A percentile compares a stretch with the other conserved stretches of the same genome.
Conservation (phyloP, 352 stramenopile genomes). For the Globisporangium parvum region DNA sequence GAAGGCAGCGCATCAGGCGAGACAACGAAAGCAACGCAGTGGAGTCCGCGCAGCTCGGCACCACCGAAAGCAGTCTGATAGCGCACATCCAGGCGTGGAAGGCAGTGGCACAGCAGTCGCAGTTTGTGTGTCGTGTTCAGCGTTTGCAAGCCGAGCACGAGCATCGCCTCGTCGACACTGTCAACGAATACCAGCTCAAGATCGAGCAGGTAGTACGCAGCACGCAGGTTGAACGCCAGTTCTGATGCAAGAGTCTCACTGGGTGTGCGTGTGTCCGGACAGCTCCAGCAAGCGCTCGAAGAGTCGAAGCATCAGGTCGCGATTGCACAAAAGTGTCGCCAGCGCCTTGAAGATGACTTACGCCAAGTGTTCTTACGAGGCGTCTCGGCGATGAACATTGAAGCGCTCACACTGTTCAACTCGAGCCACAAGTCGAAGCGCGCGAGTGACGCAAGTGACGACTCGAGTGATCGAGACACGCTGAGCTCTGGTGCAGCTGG, state of each 20-base stretch:
- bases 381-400: constrained; percentile 77
- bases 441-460: constrained; percentile 2
- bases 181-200: constrained; percentile 35
- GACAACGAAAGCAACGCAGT: neutral
- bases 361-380: constrained; percentile 61
- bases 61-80: constrained; percentile 9
- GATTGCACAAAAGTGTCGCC: constrained; percentile 29
- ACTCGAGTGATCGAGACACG: neutral
- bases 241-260: neutral
- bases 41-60: constrained; percentile 13
- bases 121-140: constrained; percentile 17
- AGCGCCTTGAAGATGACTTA: constrained; percentile 56
- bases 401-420: constrained; percentile 57
- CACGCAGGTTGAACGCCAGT: neutral
- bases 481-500: neutral
- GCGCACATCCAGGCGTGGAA: constrained; percentile 12
- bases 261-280: neutral
- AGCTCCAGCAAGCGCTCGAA: constrained; percentile 42
- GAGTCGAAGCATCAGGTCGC: constrained; percentile 25
- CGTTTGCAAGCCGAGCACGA: constrained; percentile 25
- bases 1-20: constrained; percentile 9
- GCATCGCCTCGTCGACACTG: constrained; percentile 19
- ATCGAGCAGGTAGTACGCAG: constrained; percentile 22
- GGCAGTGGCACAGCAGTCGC: neutral
- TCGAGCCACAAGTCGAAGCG: constrained; percentile 29